Percentiles rank a stretch among this genome's conserved stretches.
Conservation (phyloP, 768 basidiomycete species). For the Kwoniella botswanensis region DNA sequence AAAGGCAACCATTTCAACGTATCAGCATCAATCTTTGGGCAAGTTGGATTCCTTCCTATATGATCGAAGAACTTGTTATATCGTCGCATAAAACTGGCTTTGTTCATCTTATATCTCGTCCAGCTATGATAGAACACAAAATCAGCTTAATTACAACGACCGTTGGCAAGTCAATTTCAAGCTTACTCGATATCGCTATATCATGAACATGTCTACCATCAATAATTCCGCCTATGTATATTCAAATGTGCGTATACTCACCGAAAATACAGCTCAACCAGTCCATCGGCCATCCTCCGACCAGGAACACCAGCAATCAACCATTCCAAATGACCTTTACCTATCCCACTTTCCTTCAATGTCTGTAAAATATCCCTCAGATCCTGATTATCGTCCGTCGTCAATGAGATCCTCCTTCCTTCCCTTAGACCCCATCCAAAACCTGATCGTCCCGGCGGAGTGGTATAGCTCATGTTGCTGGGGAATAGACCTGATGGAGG, state of each 20-base stretch:
- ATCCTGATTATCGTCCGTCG: constrained; percentile 46
- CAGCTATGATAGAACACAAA: constrained; percentile 45
- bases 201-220: neutral
- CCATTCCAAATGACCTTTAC: constrained; percentile 54
- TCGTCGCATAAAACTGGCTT: constrained; percentile 53
- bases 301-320: constrained; percentile 58
- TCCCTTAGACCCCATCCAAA: constrained; percentile 52
- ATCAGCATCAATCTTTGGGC: constrained; percentile 56
- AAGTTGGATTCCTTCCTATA: constrained; percentile 50
- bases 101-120: constrained; percentile 60
- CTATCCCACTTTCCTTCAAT: constrained; percentile 58
- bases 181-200: constrained; percentile 52
- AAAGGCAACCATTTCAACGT: constrained; percentile 58
- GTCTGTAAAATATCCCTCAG: constrained; percentile 53
- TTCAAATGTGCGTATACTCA: neutral
- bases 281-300: constrained; percentile 53
- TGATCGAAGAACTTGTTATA: constrained; percentile 58
- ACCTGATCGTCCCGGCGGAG: constrained; percentile 37
- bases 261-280: constrained; percentile 55
- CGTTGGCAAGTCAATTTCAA: neutral
- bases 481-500: constrained; percentile 51
- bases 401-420: constrained; percentile 43
- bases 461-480: constrained; percentile 29
- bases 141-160: neutral
- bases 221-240: neutral